Percentiles rank a stretch among this genome's conserved stretches.
These are phyloP conservation scores for Penicillium alfredii DNA, from an alignment of 495 filamentous ascomycete genomes.

Conservation along the genomic window DNA sequence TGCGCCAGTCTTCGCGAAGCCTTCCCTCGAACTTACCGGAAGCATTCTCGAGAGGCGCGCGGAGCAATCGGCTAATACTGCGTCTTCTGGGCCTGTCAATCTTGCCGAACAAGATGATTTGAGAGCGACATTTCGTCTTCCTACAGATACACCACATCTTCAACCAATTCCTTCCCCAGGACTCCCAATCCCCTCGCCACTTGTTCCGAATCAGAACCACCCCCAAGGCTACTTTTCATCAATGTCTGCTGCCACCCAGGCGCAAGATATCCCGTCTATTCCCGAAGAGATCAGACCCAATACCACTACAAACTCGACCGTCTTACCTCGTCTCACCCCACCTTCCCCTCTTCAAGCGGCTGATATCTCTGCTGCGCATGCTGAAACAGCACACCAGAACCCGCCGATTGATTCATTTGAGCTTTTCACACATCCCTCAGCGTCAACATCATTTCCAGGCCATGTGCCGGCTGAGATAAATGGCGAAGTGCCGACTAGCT, in stretches of 20 bases:
- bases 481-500: not conserved
- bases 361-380: too few relatives aligned
- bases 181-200: constrained; percentile 42
- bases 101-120: constrained; percentile 2
- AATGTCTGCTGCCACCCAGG: constrained; percentile 6
- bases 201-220: constrained; percentile 26
- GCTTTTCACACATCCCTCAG: too few relatives aligned
- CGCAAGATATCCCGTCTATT: constrained; percentile 8
- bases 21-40: constrained; percentile 13
- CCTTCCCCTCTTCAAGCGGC: too few relatives aligned
- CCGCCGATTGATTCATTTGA: too few relatives aligned
- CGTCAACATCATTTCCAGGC: not conserved
- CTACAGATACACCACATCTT: constrained; percentile 40
- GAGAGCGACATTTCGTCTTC: constrained; percentile 12
- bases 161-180: constrained; percentile 41
- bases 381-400: too few relatives aligned
- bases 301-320: not conserved
- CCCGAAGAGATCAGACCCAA: not conserved
- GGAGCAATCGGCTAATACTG: constrained; percentile 1
- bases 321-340: too few relatives aligned
- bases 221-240: constrained; percentile 29
- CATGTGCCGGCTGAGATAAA: too few relatives aligned
- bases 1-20: constrained; percentile 15
- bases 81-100: not conserved
- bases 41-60: constrained; percentile 8